Base-by-base conservation (phyloP, 2,329 filamentous ascomycete species). In the Trichoderma polysporum region DNA sequence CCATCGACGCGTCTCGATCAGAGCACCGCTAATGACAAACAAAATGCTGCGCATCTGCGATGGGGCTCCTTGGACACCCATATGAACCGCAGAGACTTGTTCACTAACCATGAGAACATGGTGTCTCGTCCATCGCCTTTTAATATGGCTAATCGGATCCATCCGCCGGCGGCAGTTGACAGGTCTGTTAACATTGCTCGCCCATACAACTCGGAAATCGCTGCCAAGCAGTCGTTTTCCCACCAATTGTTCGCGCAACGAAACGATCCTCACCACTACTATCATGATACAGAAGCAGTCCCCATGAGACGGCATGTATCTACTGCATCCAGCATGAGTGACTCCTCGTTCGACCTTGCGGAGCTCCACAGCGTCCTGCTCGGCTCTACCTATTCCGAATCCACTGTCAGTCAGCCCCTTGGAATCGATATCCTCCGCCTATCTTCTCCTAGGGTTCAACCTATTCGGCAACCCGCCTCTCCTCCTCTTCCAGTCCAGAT, bases 381-480 rank as follows among this genome's bases (percentile, higher is more conserved):
- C 19, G 49, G n/a, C 19, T 25, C 50, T 19, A 25, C 15, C 17
- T 19, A 9, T n/a, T 33, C n/a, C 8, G 47, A 53, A 5, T n/a
- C 25, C 29, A 2, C 29, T 47, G n/a, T 6, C 6, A 59, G 19
- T 39, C 54, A 64, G 49, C 19, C 62, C 13, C 66, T 60, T 10
- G 60, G 66, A 17, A 63, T 65, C 22, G 60, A 65, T 17, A 33
- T 65, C 47, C 54, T 65, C 4, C 60, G 66, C 8, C 33, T 68
- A 0, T 65, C 66, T 4, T 4, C 33, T 41, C 22, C 29, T 19
- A 25, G 54, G 22, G 17, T 4, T 15, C n/a, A 54, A 19, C 64
- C 64, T 3, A 37, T 66, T 15, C 58, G n/a, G 10, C 66, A 61
- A 29, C 35, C 39, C 8, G 17, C 60, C 25, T 31, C 60, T 29